Percentiles rank a stretch among this genome's conserved stretches.
phyloP scores from a whole-genome alignment of 2,329 filamentous ascomycete species.

The Macrophomina tecta region DNA sequence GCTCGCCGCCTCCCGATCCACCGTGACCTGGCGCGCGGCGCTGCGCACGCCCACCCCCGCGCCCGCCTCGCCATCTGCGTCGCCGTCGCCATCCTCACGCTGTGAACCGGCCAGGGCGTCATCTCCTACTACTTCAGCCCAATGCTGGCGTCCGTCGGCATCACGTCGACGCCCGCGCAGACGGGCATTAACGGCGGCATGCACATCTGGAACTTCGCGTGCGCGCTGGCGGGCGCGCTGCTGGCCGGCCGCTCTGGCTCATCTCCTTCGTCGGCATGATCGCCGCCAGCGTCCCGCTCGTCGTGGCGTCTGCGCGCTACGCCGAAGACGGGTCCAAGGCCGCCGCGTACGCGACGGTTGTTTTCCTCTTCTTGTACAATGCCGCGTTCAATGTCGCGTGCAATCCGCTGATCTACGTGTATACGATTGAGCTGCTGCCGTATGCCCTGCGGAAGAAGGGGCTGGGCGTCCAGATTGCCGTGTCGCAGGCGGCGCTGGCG shows the following conservation, averaged over 20 bases:
- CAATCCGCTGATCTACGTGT: slow-evolving; percentile 41
- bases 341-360: slow-evolving; percentile 39
- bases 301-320: slow-evolving; percentile 45
- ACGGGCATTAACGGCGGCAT: slow-evolving; percentile 47
- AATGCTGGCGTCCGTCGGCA: slow-evolving; percentile 46
- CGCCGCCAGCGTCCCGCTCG: slow-evolving; percentile 50
- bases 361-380: slow-evolving; percentile 41
- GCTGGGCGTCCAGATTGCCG: slow-evolving; percentile 53
- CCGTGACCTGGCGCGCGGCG: neutral
- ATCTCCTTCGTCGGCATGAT: slow-evolving; percentile 53
- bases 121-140: slow-evolving; percentile 46
- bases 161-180: slow-evolving; percentile 43
- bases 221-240: slow-evolving; percentile 46
- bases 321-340: slow-evolving; percentile 31
- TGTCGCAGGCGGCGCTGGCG: slow-evolving; percentile 54
- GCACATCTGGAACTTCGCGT: slow-evolving; percentile 48
- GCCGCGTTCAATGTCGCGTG: slow-evolving; percentile 51
- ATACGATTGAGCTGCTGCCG: slow-evolving; percentile 44
- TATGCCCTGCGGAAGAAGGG: slow-evolving; percentile 48
- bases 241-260: slow-evolving; percentile 52
- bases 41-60: slow-evolving; percentile 40
- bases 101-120: slow-evolving; percentile 50
- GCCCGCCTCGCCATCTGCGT: slow-evolving; percentile 49
- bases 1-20: neutral
- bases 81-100: slow-evolving; percentile 44